Evolutionary conservation across 192 early-diverging fungal genomes (phyloP).

Genomic region (Backusella macrospora): DNA sequence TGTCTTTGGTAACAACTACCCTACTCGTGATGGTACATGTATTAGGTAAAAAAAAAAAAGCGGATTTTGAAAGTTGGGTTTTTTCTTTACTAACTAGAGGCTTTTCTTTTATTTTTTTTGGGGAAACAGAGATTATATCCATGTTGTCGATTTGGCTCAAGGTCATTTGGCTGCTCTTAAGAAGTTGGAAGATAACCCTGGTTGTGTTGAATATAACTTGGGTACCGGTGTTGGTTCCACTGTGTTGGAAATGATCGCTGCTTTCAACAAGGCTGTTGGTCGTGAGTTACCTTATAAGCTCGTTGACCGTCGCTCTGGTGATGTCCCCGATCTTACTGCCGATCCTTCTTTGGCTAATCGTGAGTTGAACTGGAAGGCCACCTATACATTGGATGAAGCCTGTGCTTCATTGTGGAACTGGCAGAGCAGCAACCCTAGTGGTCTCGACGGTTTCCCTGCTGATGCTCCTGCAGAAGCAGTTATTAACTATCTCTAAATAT

Average conservation of each 20-base stretch:
- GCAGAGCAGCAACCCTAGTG: conserved; percentile 71
- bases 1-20: conserved; percentile 94
- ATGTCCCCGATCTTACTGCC: conserved; percentile 85
- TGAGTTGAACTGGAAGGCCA: conserved; percentile 70
- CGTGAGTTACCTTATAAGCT: conserved; percentile 74
- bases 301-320: conserved; percentile 73
- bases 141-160: conserved; percentile 89
- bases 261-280: conserved; percentile 80
- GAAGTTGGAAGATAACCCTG: conserved; percentile 63
- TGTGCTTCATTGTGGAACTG: conserved; percentile 74
- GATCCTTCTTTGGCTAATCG: conserved; percentile 65
- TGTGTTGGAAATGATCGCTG: conserved; percentile 89
- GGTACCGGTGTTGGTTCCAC: conserved; percentile 89
- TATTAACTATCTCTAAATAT: conserved; percentile 29
- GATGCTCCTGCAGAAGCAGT: conserved; percentile 35
- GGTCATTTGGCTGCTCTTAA: conserved; percentile 89
- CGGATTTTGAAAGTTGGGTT: not conserved
- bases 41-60: conserved; percentile 47
- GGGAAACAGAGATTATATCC: conserved; percentile 84
- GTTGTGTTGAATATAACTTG: conserved; percentile 81
- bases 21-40: conserved; percentile 91
- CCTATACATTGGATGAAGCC: conserved; percentile 59
- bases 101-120: not conserved
- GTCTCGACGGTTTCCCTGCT: conserved; percentile 46
- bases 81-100: not conserved